Conservation (phyloP, 805 yeast species). For the Maudiozyma barnettii region DNA sequence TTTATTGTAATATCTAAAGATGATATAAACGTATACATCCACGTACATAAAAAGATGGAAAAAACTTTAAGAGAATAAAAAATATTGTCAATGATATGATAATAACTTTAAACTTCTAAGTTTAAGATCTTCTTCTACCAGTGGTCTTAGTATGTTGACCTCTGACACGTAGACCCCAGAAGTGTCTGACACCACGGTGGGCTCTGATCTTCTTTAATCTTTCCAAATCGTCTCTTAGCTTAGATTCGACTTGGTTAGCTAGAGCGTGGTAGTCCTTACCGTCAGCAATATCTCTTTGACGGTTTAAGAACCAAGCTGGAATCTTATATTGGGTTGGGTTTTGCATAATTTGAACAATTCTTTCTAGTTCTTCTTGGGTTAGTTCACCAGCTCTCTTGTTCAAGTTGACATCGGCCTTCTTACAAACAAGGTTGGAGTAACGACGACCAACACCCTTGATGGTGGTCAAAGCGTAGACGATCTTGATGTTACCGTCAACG, state of each 20-base stretch:
- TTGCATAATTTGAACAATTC: slow-evolving; percentile 99
- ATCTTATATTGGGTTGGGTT: slow-evolving; percentile 99
- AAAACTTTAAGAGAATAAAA: not conserved
- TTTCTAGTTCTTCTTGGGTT: slow-evolving; percentile 99
- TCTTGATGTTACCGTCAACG: slow-evolving; percentile 99
- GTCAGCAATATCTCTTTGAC: slow-evolving; percentile 96
- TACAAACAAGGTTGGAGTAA: slow-evolving; percentile 99
- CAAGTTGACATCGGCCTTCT: slow-evolving; percentile 99
- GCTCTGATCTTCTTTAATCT: slow-evolving; percentile 99
- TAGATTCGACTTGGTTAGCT: slow-evolving; percentile 98
- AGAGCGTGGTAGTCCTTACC: slow-evolving; percentile 99
- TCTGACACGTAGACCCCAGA: slow-evolving; percentile 99
- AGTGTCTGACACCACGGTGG: slow-evolving; percentile 99
- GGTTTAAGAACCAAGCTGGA: slow-evolving; percentile 99
- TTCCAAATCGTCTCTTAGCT: slow-evolving; percentile 99
- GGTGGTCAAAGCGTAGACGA: slow-evolving; percentile 99
- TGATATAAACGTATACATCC: slow-evolving; percentile 4
- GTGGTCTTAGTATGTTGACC: slow-evolving; percentile 99
- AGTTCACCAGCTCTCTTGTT: slow-evolving; percentile 99
- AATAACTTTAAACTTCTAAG: slow-evolving; percentile 1
- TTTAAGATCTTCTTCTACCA: slow-evolving; percentile 68
- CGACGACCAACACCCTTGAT: slow-evolving; percentile 99
- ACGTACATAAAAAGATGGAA: not conserved
- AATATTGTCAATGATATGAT: not conserved
- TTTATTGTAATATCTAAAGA: slow-evolving; percentile 3